A percentile compares a stretch with the other conserved stretches of the same genome.
These are phyloP conservation scores for Syncephalastrum racemosum DNA, from an alignment of 371 early-diverging fungal genomes.

Conservation along the genomic window DNA sequence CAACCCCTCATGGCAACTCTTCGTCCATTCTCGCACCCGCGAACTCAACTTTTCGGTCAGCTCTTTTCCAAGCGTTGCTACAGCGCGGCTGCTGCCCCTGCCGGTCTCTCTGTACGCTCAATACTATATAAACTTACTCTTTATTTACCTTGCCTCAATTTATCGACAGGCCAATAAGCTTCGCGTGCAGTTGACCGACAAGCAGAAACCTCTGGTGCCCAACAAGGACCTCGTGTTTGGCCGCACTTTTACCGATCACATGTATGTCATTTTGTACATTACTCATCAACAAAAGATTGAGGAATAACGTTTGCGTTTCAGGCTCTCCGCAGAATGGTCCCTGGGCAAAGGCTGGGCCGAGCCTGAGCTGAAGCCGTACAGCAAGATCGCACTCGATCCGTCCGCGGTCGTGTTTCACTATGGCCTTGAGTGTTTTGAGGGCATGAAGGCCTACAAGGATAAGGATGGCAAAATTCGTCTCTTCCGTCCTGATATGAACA, in stretches of 20 bases:
- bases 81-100: constrained; percentile 13
- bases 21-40: constrained; percentile 10
- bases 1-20: not conserved
- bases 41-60: constrained; percentile 9
- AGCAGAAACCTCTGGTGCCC: constrained; percentile 64
- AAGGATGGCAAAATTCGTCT: constrained; percentile 78
- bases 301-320: constrained; percentile 4
- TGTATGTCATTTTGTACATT: constrained; percentile 47
- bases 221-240: constrained; percentile 89
- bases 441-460: constrained; percentile 92
- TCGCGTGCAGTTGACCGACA: constrained; percentile 36
- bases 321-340: constrained; percentile 77
- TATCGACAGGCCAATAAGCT: constrained; percentile 50
- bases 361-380: constrained; percentile 80
- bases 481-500: constrained; percentile 92
- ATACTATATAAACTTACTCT: not conserved
- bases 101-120: not conserved
- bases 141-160: not conserved
- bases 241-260: constrained; percentile 91
- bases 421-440: constrained; percentile 92
- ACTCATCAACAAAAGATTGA: not conserved
- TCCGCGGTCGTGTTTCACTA: constrained; percentile 93
- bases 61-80: constrained; percentile 19
- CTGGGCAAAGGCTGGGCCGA: constrained; percentile 76
- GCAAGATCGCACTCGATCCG: constrained; percentile 79